Percentiles rank a stretch among this genome's conserved stretches.
phyloP scores from a whole-genome alignment of 164 flowering plant species.

The Chloranthus sessilifolius region DNA sequence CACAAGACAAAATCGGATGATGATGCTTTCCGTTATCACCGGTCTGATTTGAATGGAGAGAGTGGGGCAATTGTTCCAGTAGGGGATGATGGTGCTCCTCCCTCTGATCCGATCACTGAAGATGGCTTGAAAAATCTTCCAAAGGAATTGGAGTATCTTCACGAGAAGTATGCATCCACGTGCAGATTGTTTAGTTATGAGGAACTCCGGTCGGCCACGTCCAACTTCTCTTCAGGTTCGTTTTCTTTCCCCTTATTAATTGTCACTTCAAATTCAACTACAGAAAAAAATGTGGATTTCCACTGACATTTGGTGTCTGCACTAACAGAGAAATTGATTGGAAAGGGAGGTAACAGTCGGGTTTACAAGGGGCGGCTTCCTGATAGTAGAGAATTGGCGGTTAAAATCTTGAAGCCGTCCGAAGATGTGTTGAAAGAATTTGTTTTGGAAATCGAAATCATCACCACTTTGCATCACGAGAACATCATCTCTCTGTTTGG shows the following conservation, averaged over 20 bases:
- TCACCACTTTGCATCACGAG: conserved; percentile 66
- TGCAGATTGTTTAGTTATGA: conserved; percentile 64
- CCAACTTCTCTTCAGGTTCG: conserved; percentile 64
- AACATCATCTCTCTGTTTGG: conserved; percentile 79
- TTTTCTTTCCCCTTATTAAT: conserved; percentile 3
- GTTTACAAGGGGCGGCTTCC: conserved; percentile 83
- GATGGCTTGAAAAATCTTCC: conserved; percentile 23
- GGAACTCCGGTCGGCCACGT: conserved; percentile 68
- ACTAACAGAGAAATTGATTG: conserved; percentile 70
- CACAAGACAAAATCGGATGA: conserved; percentile 8
- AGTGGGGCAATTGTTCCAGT: conserved; percentile 59
- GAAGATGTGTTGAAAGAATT: conserved; percentile 70
- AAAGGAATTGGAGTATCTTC: conserved; percentile 59
- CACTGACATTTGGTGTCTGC: background rate
- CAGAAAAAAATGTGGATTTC: background rate
- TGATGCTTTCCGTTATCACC: background rate
- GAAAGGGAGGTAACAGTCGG: conserved; percentile 85
- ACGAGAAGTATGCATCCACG: conserved; percentile 66
- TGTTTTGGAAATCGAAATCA: conserved; percentile 76
- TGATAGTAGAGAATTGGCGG: conserved; percentile 79
- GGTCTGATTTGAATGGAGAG: conserved; percentile 30
- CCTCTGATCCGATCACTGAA: conserved; percentile 18
- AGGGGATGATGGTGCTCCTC: conserved; percentile 22
- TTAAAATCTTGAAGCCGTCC: conserved; percentile 72
- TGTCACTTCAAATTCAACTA: background rate